phyloP scores from a whole-genome alignment of 768 basidiomycete genomes.

The Mycena indigotica region DNA sequence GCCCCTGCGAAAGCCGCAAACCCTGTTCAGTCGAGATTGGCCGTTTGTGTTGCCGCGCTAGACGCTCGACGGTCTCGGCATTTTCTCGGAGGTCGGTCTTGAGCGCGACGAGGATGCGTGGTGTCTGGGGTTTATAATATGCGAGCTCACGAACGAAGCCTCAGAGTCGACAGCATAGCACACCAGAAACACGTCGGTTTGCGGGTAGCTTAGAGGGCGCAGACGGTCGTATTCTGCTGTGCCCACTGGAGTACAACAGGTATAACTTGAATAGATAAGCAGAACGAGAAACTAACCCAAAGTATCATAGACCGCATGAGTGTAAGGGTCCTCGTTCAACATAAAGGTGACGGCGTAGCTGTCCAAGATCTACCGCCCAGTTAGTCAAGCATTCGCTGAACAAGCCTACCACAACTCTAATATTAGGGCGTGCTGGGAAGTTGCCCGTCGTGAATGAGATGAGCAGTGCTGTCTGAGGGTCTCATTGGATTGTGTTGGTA shows the following conservation, averaged over 20 bases:
- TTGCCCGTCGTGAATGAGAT: background rate
- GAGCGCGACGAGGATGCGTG: conserved; percentile 82
- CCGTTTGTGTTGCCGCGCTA: background rate
- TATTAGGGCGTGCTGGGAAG: background rate
- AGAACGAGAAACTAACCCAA: background rate
- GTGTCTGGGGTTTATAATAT: conserved; percentile 84
- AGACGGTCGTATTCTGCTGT: conserved; percentile 88
- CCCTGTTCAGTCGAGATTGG: background rate
- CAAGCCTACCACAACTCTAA: too few species aligned
- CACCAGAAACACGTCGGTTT: conserved; percentile 85
- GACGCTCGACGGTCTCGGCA: background rate
- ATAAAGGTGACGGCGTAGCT: background rate
- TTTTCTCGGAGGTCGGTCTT: conserved; percentile 68
- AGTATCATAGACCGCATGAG: background rate
- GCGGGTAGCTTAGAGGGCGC: conserved; percentile 81
- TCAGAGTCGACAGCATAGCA: conserved; percentile 84
- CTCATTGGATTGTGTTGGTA: too few species aligned
- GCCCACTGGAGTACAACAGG: conserved; percentile 51
- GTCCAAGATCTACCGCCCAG: background rate
- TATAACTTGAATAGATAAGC: background rate
- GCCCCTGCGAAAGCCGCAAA: background rate
- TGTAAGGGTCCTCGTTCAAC: background rate
- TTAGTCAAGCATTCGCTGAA: background rate
- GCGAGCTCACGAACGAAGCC: conserved; percentile 83
- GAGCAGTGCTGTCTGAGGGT: background rate